Conservation (phyloP, 768 basidiomycete genomes). For the Myochromella boudieri region DNA sequence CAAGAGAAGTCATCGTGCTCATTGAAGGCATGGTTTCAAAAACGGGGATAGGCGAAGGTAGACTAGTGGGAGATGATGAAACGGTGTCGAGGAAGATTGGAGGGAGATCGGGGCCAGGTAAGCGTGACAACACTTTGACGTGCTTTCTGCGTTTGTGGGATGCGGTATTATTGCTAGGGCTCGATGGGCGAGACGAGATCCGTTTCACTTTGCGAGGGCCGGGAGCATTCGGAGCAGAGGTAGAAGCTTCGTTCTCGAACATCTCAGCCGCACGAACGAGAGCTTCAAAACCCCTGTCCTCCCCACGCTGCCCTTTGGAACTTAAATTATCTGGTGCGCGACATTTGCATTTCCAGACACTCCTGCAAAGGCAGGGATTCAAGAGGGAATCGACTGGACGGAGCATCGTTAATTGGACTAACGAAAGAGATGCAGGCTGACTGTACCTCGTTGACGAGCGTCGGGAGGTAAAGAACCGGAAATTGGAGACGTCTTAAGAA, state of each 20-base stretch:
- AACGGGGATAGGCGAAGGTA: slow-evolving; percentile 32
- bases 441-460: slow-evolving; percentile 50
- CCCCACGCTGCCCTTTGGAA: slow-evolving; percentile 1
- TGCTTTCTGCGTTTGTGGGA: slow-evolving; percentile 34
- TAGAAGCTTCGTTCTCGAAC: slow-evolving; percentile 20
- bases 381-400: slow-evolving; percentile 55
- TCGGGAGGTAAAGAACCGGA: slow-evolving; percentile 32
- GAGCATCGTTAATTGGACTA: slow-evolving; percentile 10
- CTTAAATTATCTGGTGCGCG: slow-evolving; percentile 14
- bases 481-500: slow-evolving; percentile 31
- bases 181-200: slow-evolving; percentile 27
- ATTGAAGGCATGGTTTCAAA: slow-evolving; percentile 64
- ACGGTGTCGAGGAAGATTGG: slow-evolving; percentile 40
- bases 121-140: slow-evolving; percentile 14
- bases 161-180: slow-evolving; percentile 22
- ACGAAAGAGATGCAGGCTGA: slow-evolving; percentile 2
- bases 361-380: slow-evolving; percentile 64
- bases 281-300: slow-evolving; percentile 25
- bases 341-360: slow-evolving; percentile 57
- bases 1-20: slow-evolving; percentile 54
- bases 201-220: slow-evolving; percentile 17
- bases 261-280: slow-evolving; percentile 40
- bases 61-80: slow-evolving; percentile 18
- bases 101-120: slow-evolving; percentile 44
- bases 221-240: slow-evolving; percentile 9